Evolutionary conservation across 257 asterid species (phyloP).

Genomic region (Penstemon newberryi): DNA sequence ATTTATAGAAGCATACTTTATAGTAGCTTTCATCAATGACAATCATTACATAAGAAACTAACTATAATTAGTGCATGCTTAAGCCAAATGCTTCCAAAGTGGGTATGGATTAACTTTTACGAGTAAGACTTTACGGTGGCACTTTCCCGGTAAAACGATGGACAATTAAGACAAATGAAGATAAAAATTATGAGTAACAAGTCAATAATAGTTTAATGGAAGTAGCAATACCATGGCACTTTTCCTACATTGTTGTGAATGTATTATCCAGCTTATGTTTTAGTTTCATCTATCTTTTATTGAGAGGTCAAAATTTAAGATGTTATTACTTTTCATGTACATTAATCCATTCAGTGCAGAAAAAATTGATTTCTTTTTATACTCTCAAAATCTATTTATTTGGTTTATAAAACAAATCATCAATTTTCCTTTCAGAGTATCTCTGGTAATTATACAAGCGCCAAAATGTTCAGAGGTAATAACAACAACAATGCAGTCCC

Average conservation of each 20-base stretch:
- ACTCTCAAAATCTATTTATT: background rate
- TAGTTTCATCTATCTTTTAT: slow-evolving; percentile 1
- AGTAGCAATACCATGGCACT: background rate
- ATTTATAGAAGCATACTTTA: slow-evolving; percentile 4
- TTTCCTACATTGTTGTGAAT: background rate
- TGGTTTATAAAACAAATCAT: background rate
- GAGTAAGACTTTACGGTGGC: slow-evolving; percentile 14
- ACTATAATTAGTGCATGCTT: slow-evolving; percentile 24
- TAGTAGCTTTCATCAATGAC: slow-evolving; percentile 12
- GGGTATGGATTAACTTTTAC: slow-evolving; percentile 8
- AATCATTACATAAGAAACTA: slow-evolving; percentile 9
- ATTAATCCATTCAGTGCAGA: background rate
- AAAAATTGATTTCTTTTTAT: background rate
- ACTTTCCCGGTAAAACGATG: background rate
- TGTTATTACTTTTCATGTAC: background rate
- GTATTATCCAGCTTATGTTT: slow-evolving; percentile 3
- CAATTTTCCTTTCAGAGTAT: slow-evolving; percentile 29
- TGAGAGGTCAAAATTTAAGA: background rate
- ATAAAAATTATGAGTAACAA: background rate
- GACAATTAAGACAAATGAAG: background rate
- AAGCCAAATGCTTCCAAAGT: slow-evolving; percentile 20
- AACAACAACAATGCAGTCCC: slow-evolving; percentile 46
- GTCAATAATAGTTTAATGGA: background rate
- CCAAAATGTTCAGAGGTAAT: slow-evolving; percentile 59
- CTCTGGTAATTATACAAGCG: slow-evolving; percentile 17